Base-by-base conservation (phyloP, 352 stramenopile genomes). In the Phytophthora vignae region DNA sequence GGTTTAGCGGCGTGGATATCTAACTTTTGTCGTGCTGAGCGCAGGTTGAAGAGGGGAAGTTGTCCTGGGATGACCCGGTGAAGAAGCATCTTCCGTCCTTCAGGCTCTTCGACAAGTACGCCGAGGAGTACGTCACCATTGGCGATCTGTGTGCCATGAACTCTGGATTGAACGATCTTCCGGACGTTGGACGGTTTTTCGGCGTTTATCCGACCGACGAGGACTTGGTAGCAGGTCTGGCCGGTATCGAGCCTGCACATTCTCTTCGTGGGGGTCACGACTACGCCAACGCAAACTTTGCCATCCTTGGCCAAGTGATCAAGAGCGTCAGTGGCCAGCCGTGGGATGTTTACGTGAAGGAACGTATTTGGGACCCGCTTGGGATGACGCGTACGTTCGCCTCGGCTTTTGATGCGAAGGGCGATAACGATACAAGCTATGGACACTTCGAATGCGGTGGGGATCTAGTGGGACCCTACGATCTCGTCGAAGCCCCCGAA, bases 111-210 rank as follows among this genome's bases (percentile, higher is more conserved):
- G 82, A 93, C 69, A 86, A 86, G 73, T 90, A 90, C 59, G 82
- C 78, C 1, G 76, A 91, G 48, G 9, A 81, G 29, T 81, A 79
- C 59, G 68, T 76, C 42, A 93, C 76, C 4, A 77, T 91, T 25
- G 76, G 81, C 3, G 79, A 91, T 42, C 63, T 93, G 19, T 64
- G 81, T 33, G 64, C 80, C 0, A 90, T 92, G 85, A 91, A 92
- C 69, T 90, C 85, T 1, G 81, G 83, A 2, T 60, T 86, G 12
- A 73, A 62, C 17, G 69, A 64, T 10, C 36, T 76, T 1, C 65
- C 74, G 15, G 71, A 84, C 21, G 9, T 84, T 25, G 60, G 57
- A 0, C 49, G 56, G 2, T 73, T 77, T 46, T 78, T 85, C 54
- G 83, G 79, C 2, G 14, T 74, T 2, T 88, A 86, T 25, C 50